phyloP scores from a whole-genome alignment of 129 eudicot genomes.

The Centella asiatica region DNA sequence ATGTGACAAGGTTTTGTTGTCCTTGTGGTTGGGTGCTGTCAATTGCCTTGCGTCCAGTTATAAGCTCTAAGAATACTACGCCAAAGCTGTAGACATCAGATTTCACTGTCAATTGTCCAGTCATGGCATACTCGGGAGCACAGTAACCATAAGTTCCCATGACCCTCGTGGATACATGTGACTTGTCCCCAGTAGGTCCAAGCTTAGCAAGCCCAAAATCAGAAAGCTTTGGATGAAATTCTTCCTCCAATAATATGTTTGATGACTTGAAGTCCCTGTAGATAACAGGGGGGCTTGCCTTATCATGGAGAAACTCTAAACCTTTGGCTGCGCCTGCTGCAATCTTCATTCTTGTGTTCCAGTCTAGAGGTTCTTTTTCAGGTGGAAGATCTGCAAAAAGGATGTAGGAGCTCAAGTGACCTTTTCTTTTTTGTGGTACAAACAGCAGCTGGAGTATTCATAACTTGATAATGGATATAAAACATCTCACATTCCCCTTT shows the following conservation, averaged over 20 bases:
- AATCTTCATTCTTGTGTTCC: slow-evolving; percentile 94
- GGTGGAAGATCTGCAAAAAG: slow-evolving; percentile 65
- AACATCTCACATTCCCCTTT: too few relatives aligned
- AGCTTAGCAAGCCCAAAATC: slow-evolving; percentile 95
- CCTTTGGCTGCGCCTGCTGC: slow-evolving; percentile 97
- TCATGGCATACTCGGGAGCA: slow-evolving; percentile 99
- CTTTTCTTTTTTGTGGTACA: background rate
- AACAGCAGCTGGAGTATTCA: background rate
- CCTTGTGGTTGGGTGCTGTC: slow-evolving; percentile 84
- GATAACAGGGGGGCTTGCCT: slow-evolving; percentile 96
- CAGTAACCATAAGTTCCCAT: slow-evolving; percentile 99
- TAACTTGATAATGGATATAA: too few relatives aligned
- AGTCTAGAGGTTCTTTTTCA: slow-evolving; percentile 74
- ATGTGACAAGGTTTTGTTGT: slow-evolving; percentile 83
- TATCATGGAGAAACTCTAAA: slow-evolving; percentile 87
- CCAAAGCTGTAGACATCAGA: slow-evolving; percentile 97
- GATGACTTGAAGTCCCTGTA: slow-evolving; percentile 95
- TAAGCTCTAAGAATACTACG: slow-evolving; percentile 87
- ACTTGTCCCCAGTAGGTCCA: slow-evolving; percentile 96
- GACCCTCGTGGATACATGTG: slow-evolving; percentile 93
- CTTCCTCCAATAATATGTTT: slow-evolving; percentile 80
- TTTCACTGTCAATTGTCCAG: slow-evolving; percentile 89
- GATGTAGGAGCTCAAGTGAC: background rate
- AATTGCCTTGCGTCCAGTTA: slow-evolving; percentile 93
- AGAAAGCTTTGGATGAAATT: slow-evolving; percentile 73